Base-by-base conservation (phyloP, 169 alveolate genomes). In the Miamiensis avidus region DNA sequence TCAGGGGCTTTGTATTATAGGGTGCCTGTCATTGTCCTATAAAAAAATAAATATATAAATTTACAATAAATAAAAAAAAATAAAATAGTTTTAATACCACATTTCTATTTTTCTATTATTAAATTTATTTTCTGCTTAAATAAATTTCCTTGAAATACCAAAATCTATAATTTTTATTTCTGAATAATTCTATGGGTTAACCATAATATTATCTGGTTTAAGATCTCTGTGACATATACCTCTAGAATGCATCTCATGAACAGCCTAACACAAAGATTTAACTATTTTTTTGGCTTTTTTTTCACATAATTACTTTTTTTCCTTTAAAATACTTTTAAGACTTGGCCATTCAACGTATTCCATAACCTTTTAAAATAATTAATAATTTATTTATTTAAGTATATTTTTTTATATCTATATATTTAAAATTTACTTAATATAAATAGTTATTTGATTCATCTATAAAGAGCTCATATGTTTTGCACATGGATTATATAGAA, bases 191-290 rank as follows among this genome's bases (percentile, higher is more conserved):
- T 76, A 28, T 11, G 69, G 69, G 31, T 85, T 82, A 29, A 92
- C 88, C 76, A 94, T 81, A 29, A 94, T 89, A 87, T 95, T 95
- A 81, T 91, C 93, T 74, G 95, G 95, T 87, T 95, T 95, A 31
- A 95, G 86, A 87, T 95, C 97, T 77, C 97, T 78, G 81, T 95
- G 97, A 33, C 93, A 91, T 16, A 95, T 90, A 28, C 91, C 92
- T 34, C 88, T 85, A 25, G 89, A 82, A 85, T 95, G 97, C 34
- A 95, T 77, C 76, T 95, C 90, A 30, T 88, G 81, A 72, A 95
- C 89, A 28, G 95, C 95, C 20, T 49, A 11, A 49, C 69, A 49
- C 26, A 49, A 20, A 49, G 26, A 11, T 49, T 49, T 49, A 11
- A 49, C 20, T 49, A 49, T 49, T 49, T 49, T 49, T 49, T 49